Percentiles rank a stretch among this genome's conserved stretches.
Conservation (phyloP, 1,284 basidiomycete species). For the Flammula alnicola region DNA sequence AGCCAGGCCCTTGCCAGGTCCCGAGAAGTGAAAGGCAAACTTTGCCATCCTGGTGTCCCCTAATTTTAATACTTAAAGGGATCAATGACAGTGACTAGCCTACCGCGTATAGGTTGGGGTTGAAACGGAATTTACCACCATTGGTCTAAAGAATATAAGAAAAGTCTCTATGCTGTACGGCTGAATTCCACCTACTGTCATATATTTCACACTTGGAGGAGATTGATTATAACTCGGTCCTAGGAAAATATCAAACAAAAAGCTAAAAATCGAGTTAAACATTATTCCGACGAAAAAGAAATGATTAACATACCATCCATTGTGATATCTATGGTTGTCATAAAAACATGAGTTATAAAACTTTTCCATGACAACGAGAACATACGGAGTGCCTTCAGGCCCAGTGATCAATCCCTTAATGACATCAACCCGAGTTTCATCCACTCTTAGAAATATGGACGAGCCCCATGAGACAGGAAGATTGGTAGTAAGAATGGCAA, state of each 20-base stretch:
- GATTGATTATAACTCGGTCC: constrained; percentile 81
- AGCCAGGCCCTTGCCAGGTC: constrained; percentile 90
- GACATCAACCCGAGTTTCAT: constrained; percentile 86
- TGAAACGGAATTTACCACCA: constrained; percentile 87
- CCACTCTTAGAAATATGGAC: constrained; percentile 85
- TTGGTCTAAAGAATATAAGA: constrained; percentile 64
- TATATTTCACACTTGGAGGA: constrained; percentile 85
- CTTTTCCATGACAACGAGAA: constrained; percentile 23
- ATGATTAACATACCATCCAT: constrained; percentile 68
- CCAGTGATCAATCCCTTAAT: constrained; percentile 91
- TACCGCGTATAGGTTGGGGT: constrained; percentile 89
- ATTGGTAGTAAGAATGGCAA: constrained; percentile 88
- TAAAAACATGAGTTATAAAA: constrained; percentile 12
- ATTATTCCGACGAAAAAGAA: constrained; percentile 4
- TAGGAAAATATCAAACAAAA: constrained; percentile 89
- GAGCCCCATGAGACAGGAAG: constrained; percentile 90
- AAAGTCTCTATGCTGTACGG: neutral
- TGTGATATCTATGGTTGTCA: constrained; percentile 64
- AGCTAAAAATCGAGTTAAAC: constrained; percentile 45
- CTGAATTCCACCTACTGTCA: constrained; percentile 65
- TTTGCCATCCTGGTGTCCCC: constrained; percentile 72
- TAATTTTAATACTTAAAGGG: neutral
- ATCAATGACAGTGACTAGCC: constrained; percentile 29
- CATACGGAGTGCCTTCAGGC: constrained; percentile 89
- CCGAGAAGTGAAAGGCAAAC: constrained; percentile 91